Base-by-base conservation (phyloP, 2,329 filamentous ascomycete species). In the Pseudogymnoascus sp. region DNA sequence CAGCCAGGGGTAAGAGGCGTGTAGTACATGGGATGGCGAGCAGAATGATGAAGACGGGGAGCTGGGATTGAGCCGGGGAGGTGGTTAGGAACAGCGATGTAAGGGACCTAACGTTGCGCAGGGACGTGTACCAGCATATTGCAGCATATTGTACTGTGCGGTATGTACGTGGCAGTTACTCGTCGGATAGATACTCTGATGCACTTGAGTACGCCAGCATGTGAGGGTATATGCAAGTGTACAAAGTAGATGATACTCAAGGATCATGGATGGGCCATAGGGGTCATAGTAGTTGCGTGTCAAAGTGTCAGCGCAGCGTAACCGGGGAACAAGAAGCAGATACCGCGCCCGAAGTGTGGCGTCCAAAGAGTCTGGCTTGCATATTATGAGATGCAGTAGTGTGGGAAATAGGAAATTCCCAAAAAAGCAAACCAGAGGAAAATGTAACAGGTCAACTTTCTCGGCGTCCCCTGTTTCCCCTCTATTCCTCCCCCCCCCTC, bases 141-240 rank as follows among this genome's bases (percentile, higher is more conserved):
- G 21, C 21, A 51, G 29, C 7, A 31, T 31, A 31, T 6, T 10
- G 29, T 16, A 14, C 1, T 7, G 12, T 26, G n/a, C 11, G 14
- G n/a, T n/a, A n/a, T n/a, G 36, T 51, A 51, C 45, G 45, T 51
- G 45, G 45, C 45, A 51, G 45, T 51, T n/a, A 51, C 23, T 51
- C 23, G 45, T 16, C 45, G 23, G 23, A 51, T 51, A 11, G 14
- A 37, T 31, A 31, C 26, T 21, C 21, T 21, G 21, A 21, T 21
- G 21, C 21, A 21, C 26, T 29, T 29, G 39, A 42, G 8, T 42
- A 45, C 18, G 23, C 42, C 16, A 23, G 10, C 8, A 47, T 47
- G 11, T 14, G 11, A 47, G 11, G n/a, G 8, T 21, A 18, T 42
- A 10, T 45, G 18, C 21, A 21, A 2, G 16, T 16, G 40, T 16